Evolutionary conservation across 345 rosid genomes (phyloP), one percentile per base, ranked within the genome.

Genomic region (Lumnitzera littorea): DNA sequence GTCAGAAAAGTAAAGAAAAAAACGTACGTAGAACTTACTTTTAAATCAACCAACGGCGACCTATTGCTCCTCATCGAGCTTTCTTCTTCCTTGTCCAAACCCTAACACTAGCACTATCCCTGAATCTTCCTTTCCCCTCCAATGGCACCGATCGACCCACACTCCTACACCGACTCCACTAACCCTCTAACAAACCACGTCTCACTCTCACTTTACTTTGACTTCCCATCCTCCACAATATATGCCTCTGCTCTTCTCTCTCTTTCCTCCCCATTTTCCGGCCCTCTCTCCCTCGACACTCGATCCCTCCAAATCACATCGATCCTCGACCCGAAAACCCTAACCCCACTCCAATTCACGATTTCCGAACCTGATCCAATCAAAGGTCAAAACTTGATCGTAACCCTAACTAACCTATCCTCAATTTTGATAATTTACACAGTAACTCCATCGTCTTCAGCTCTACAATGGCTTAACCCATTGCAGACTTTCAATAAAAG

Each of bases 391-490:
- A 75, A 51, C 20, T 71, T 91, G 41, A 13, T 71, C 58, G 62
- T 88, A 46, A 13, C 71, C 4, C 95, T 91, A 41, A 51, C 79
- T 12, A 63, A 65, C 66, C 78, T 74, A 4, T 67, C 78, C 56
- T 80, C 80, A 0, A 0, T 87, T 47, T 70, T 83, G 13, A 4
- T 89, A 51, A 36, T 78, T 57, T 89, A 65, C 78, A 76, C 92
- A 36, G 85, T 91, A 43, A 77, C 92, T 5, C 82, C 86, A 1
- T 62, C 81, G 7, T 87, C 98, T 13, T 83, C 98, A 3, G 98
- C 98, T 3, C 95, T 91, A 59, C 92, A 91, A 13, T 91, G 98
- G 98, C 86, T 91, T 5, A 72, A 77, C 0, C 98, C 96, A 0
- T 84, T 75, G 0, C 92, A 87, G 48, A 89, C 98, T 4, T 88